These are phyloP conservation scores for Acer negundo DNA, from an alignment of 345 rosid species.

Conservation along the genomic window DNA sequence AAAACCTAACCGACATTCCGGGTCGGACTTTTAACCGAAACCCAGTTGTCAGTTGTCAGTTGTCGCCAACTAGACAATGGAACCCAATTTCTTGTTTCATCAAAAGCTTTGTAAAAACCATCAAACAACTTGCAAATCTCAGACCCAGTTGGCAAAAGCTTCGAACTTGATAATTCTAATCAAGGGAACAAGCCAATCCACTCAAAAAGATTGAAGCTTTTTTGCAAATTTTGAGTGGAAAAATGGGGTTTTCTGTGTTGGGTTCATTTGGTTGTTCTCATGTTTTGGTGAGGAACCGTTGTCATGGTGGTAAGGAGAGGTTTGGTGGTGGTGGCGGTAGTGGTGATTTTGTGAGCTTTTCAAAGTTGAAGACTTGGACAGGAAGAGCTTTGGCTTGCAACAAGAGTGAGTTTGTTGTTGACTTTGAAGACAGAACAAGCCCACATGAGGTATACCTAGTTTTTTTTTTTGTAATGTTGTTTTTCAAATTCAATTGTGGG, in stretches of 20 bases:
- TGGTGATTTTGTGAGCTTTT: slow-evolving; percentile 20
- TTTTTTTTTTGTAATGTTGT: neutral
- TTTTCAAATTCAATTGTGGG: neutral
- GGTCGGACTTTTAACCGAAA: no score
- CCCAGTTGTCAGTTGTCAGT: no score
- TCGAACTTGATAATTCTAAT: neutral
- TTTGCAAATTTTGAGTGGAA: slow-evolving; percentile 4
- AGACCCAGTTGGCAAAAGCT: neutral
- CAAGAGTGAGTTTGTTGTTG: slow-evolving; percentile 41
- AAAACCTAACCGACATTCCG: no score
- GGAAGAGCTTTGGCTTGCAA: slow-evolving; percentile 37
- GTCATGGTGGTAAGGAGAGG: slow-evolving; percentile 24
- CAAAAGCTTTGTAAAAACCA: neutral
- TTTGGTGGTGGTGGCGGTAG: slow-evolving; percentile 17
- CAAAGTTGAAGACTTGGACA: slow-evolving; percentile 21
- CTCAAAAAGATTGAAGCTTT: neutral
- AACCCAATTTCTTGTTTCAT: neutral
- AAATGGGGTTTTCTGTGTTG: slow-evolving; percentile 51
- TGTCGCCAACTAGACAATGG: no score
- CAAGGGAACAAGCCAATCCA: neutral
- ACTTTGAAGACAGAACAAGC: slow-evolving; percentile 69
- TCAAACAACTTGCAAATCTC: slow-evolving; percentile 5
- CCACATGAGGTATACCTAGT: slow-evolving; percentile 59
- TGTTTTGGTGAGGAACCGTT: slow-evolving; percentile 20
- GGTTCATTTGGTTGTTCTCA: slow-evolving; percentile 38